Evolutionary conservation across 2,329 filamentous ascomycete species (phyloP).

Genomic region (Onygena corvina): DNA sequence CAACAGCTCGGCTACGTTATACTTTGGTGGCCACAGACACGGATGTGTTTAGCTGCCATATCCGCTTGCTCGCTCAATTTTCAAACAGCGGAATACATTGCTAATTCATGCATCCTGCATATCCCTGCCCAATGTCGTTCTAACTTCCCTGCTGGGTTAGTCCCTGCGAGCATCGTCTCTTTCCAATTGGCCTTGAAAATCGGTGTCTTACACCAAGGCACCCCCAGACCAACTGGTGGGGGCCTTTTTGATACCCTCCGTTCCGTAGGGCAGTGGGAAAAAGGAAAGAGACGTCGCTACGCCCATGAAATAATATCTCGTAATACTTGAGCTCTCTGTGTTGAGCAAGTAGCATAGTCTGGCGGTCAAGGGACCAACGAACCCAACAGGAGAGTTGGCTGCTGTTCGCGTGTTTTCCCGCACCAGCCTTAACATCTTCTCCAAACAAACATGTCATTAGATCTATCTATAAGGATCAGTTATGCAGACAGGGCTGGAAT

Average conservation of each 20-base stretch:
- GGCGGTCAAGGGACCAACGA: constrained; percentile 1
- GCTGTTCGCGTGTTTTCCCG: background rate
- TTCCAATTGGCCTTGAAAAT: background rate
- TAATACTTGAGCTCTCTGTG: no score
- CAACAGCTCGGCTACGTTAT: background rate
- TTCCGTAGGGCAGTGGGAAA: no score
- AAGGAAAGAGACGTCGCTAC: no score
- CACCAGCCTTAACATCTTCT: no score
- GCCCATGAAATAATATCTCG: no score
- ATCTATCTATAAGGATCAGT: no score
- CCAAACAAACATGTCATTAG: no score
- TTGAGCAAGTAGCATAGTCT: background rate
- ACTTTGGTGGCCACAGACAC: background rate
- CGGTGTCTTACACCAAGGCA: background rate
- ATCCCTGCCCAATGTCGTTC: background rate
- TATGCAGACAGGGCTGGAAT: no score
- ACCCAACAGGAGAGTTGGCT: background rate
- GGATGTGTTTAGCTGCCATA: background rate
- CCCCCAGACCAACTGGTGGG: no score
- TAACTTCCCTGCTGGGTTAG: background rate
- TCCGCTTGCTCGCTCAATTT: background rate
- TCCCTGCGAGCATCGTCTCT: background rate
- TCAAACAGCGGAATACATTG: background rate
- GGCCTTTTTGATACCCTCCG: no score
- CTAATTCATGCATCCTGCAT: background rate